Percentiles rank a stretch among this genome's conserved stretches.
Conservation (phyloP, 2,329 filamentous ascomycete species). For the Alternaria angustiovoidea region DNA sequence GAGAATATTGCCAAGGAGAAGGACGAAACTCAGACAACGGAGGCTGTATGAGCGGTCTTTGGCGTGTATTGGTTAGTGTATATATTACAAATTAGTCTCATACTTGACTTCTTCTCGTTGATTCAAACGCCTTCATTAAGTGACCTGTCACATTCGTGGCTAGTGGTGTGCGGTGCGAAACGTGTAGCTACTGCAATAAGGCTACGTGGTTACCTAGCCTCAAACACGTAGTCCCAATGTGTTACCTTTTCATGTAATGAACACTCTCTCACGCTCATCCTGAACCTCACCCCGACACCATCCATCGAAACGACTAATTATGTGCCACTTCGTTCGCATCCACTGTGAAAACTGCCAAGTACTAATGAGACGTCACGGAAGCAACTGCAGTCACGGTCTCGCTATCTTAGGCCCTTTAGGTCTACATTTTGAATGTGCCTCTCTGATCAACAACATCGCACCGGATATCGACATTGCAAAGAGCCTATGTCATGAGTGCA, state of each 20-base stretch:
- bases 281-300: not conserved
- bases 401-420: not conserved
- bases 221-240: not conserved
- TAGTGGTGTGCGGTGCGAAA: not conserved
- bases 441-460: not conserved
- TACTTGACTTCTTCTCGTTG: not conserved
- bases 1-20: constrained; percentile 32
- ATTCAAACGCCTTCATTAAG: not conserved
- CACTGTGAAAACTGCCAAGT: not conserved
- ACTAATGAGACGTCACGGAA: not conserved
- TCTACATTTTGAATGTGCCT: not conserved
- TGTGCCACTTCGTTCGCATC: constrained; percentile 3
- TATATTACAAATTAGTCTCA: not conserved
- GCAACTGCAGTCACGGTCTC: not conserved
- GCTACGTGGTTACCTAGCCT: not conserved
- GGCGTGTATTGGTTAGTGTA: too few relatives aligned
- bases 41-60: constrained; percentile 5
- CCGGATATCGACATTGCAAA: not conserved
- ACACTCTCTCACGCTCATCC: not conserved
- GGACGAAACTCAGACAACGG: constrained; percentile 8
- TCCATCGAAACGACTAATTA: not conserved
- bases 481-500: not conserved
- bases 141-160: not conserved
- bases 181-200: not conserved
- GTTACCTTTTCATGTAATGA: not conserved